Percentiles rank a stretch among this genome's conserved stretches.
phyloP scores from a whole-genome alignment of 2,329 filamentous ascomycete species.

The Aspergillus puulaauensis region DNA sequence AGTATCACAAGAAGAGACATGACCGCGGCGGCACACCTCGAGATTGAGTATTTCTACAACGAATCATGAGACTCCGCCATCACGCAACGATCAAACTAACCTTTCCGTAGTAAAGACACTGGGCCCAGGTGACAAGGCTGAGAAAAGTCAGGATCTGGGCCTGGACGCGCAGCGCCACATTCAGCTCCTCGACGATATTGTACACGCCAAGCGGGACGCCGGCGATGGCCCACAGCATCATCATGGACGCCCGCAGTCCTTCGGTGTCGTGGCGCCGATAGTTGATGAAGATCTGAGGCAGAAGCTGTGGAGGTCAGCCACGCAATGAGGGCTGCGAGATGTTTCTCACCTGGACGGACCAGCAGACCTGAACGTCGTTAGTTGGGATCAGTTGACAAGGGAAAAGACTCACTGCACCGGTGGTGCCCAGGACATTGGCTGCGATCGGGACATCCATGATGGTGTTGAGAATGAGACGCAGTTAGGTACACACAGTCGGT shows the following conservation, averaged over 20 bases:
- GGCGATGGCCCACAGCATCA: constrained; percentile 67
- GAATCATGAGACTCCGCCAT: neutral
- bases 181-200: constrained; percentile 56
- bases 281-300: constrained; percentile 70
- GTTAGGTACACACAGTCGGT: too few relatives aligned
- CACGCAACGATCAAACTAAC: constrained; percentile 3
- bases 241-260: constrained; percentile 68
- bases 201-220: constrained; percentile 66
- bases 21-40: constrained; percentile 51
- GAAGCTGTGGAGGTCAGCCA: constrained; percentile 47
- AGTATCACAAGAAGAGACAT: constrained; percentile 55
- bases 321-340: too few relatives aligned
- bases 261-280: constrained; percentile 64
- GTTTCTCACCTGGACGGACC: constrained; percentile 59
- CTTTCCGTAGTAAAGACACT: constrained; percentile 56
- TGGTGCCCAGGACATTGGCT: constrained; percentile 31
- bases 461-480: neutral
- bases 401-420: constrained; percentile 26
- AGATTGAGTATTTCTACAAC: constrained; percentile 52
- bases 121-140: constrained; percentile 54
- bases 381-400: neutral
- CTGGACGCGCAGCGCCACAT: constrained; percentile 55
- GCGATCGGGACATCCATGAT: constrained; percentile 31
- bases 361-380: constrained; percentile 50
- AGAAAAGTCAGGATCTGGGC: constrained; percentile 56